Base-by-base conservation (phyloP, 2,329 filamentous ascomycete species). In the Fusarium marasasianum region DNA sequence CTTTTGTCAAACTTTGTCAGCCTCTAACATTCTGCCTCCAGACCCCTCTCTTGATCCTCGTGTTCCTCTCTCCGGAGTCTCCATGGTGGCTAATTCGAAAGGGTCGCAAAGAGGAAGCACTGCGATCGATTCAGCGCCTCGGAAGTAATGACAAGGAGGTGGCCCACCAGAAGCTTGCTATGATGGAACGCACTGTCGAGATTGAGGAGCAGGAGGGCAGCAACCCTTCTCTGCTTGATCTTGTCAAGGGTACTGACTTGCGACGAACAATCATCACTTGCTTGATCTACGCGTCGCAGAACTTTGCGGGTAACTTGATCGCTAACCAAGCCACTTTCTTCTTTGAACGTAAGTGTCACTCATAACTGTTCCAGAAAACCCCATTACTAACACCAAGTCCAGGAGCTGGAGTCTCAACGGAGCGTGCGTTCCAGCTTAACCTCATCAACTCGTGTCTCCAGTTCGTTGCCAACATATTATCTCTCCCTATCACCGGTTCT, bases 401-500 rank as follows among this genome's bases (percentile, higher is more conserved):
- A 91, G 89, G 91, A 85, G 91, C 91, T 63, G 90, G 90, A 51
- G 87, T 92, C 67, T 66, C 68, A 4, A 80, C 80, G 2, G 82
- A 91, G 72, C 86, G 83, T 37, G 87, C 90, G 5, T 92, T 92
- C 77, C 87, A 86, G 45, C 84, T 92, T 7, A 88, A 88, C 80
- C 86, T 92, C 38, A 90, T 92, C 81, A 92, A 87, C 60, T 91
- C 91, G 0, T 88, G 86, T 62, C 89, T 92, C 18, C 89, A 91
- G 78, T 84, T 81, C 80, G 80, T 92, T 79, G 85, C 90, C 73
- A 89, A 91, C 79, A 91, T 91, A 86, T 82, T 91, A 38, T 92
- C 90, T 65, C 92, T 91, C 89, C 82, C 92, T 59, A 86, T 92
- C 55, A 92, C 89, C 29, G 86, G 87, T 4, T 92, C 89, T 79